Conservation (phyloP, 495 filamentous ascomycete genomes). For the Podospora pseudoanserina region DNA sequence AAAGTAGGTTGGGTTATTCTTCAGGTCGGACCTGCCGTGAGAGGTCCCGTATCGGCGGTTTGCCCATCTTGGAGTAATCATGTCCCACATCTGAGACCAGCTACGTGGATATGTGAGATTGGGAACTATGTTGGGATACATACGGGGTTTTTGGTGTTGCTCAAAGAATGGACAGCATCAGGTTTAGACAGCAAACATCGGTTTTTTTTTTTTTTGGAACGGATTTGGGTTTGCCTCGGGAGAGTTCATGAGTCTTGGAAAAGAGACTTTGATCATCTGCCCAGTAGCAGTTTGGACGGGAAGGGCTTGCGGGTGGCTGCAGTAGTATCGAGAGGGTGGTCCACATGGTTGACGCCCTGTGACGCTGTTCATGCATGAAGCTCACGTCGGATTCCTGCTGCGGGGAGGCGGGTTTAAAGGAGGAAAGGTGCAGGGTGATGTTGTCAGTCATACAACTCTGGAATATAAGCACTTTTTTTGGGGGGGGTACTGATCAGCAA, state of each 20-base stretch:
- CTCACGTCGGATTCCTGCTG: background rate
- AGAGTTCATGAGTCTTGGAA: background rate
- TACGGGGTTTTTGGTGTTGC: background rate
- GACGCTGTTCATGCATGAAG: background rate
- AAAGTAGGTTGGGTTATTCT: background rate
- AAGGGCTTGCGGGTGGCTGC: constrained; percentile 1
- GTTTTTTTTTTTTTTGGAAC: background rate
- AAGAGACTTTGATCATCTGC: background rate
- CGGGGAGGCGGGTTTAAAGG: background rate
- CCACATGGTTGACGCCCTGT: background rate
- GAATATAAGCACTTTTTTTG: background rate
- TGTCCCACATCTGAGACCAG: background rate
- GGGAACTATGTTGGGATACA: background rate
- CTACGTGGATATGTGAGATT: background rate
- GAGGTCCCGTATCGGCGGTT: constrained; percentile 11
- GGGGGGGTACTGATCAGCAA: too few relatives aligned
- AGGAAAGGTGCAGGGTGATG: too few relatives aligned
- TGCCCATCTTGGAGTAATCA: constrained; percentile 4
- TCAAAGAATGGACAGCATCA: background rate
- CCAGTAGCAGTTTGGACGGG: background rate
- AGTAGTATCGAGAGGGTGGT: background rate
- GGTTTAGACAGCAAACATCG: background rate
- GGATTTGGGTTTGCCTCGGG: background rate
- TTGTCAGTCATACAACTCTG: background rate
- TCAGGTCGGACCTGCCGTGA: background rate